Evolutionary conservation across 225 moss, liverwort and hornwort species (phyloP).

Genomic region (Pseudisothecium myosuroides): DNA sequence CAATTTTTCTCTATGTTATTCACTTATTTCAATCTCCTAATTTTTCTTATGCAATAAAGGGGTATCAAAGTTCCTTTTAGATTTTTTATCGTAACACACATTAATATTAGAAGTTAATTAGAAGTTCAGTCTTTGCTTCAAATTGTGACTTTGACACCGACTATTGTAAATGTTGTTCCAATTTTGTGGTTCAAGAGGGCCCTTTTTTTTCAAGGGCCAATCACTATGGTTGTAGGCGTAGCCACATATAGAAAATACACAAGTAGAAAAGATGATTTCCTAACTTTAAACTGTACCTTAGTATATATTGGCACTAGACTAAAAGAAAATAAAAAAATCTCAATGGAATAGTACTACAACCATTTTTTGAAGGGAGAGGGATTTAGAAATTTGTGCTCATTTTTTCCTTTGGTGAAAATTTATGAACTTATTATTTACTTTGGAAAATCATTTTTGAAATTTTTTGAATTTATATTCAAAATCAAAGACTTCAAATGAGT

Average conservation of each 20-base stretch:
- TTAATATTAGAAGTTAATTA: no score
- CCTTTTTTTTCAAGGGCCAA: not conserved
- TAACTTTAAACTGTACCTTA: not conserved
- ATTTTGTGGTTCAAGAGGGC: not conserved
- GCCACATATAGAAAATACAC: not conserved
- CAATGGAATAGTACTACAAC: not conserved
- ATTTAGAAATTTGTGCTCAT: not conserved
- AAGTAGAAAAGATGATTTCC: not conserved
- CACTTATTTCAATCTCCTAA: not conserved
- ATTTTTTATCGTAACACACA: not conserved
- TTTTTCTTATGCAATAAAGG: not conserved
- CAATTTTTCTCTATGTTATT: not conserved
- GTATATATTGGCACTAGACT: no score
- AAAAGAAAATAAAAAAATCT: not conserved
- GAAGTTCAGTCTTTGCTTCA: not conserved
- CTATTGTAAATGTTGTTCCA: not conserved
- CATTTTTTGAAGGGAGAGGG: rapidly evolving
- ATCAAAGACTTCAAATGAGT: not conserved
- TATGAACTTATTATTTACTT: not conserved
- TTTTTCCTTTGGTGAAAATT: not conserved
- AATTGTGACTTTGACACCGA: not conserved
- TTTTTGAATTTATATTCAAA: not conserved
- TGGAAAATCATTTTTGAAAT: rapidly evolving
- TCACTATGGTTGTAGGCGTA: not conserved
- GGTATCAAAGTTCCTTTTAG: not conserved